Percentiles rank a stretch among this genome's conserved stretches.
Evolutionary conservation across 306 rosid genomes (phyloP).

Genomic region (Cicer bijugum): DNA sequence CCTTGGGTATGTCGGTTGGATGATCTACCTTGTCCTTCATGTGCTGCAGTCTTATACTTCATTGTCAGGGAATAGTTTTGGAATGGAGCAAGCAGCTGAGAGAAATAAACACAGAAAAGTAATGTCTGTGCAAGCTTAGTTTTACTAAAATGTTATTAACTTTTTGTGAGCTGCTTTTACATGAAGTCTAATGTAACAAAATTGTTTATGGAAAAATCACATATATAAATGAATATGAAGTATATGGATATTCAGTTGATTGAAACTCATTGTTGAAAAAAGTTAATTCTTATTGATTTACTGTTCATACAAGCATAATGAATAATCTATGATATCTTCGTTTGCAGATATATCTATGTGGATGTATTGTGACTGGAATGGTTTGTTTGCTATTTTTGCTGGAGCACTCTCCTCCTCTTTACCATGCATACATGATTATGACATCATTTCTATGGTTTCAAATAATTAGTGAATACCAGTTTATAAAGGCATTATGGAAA

Average conservation of each 20-base stretch:
- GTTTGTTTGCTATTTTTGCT: constrained; percentile 61
- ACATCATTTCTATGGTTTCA: constrained; percentile 78
- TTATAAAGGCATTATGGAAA: constrained; percentile 72
- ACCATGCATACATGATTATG: constrained; percentile 75
- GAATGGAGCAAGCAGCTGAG: constrained; percentile 56
- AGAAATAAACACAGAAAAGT: constrained; percentile 66
- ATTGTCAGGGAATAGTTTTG: constrained; percentile 56
- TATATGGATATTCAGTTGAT: constrained; percentile 16
- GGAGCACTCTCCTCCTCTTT: constrained; percentile 90
- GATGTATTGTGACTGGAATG: constrained; percentile 62
- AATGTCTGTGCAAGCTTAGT: constrained; percentile 57
- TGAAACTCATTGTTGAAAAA: constrained; percentile 40
- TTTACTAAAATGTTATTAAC: constrained; percentile 40
- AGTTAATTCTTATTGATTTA: not conserved
- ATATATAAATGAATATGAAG: constrained; percentile 12
- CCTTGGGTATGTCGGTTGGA: constrained; percentile 91
- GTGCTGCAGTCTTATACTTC: constrained; percentile 89
- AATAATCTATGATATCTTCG: constrained; percentile 37
- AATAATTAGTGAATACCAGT: constrained; percentile 72
- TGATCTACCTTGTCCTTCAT: constrained; percentile 77
- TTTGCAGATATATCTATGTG: constrained; percentile 71
- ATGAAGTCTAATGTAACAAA: constrained; percentile 26
- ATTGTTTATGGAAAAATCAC: constrained; percentile 13
- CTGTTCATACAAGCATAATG: constrained; percentile 22
- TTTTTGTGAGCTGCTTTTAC: constrained; percentile 37